phyloP scores from a whole-genome alignment of 768 basidiomycete species.

The Hydnomerulius pinastri region DNA sequence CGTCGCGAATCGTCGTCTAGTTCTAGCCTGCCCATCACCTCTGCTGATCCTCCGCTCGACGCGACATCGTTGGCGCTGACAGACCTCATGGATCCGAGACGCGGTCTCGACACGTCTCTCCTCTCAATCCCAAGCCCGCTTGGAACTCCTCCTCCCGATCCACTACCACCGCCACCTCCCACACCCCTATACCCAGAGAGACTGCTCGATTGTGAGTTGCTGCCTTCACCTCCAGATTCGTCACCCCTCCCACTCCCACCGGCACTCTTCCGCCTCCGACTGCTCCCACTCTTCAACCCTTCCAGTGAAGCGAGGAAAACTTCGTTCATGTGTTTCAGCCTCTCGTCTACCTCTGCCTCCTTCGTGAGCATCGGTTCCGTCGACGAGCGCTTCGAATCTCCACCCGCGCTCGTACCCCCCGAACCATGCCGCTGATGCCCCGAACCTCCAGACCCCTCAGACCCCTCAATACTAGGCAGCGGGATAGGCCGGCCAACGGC shows the following conservation, averaged over 20 bases:
- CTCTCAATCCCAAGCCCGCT: slow-evolving; percentile 23
- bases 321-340: slow-evolving; percentile 66
- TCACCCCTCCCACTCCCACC: no score
- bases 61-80: slow-evolving; percentile 20
- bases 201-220: slow-evolving; percentile 12
- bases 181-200: no score
- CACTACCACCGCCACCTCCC: slow-evolving; percentile 4
- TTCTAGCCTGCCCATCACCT: slow-evolving; percentile 42
- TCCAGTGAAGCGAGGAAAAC: slow-evolving; percentile 65
- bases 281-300: slow-evolving; percentile 47
- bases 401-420: slow-evolving; percentile 19
- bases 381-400: slow-evolving; percentile 24
- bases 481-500: slow-evolving; percentile 1
- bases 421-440: slow-evolving; percentile 19
- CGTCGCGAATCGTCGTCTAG: slow-evolving; percentile 26
- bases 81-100: slow-evolving; percentile 34
- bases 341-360: slow-evolving; percentile 65
- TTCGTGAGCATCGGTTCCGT: slow-evolving; percentile 63
- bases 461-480: background rate
- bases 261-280: slow-evolving; percentile 26
- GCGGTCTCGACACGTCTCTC: no score
- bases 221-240: slow-evolving; percentile 1
- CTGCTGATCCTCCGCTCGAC: slow-evolving; percentile 32
- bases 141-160: slow-evolving; percentile 11
- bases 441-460: slow-evolving; percentile 7